Evolutionary conservation across 108 stramenopile species (phyloP), one percentile per base, ranked within the genome.

Genomic region (Skeletonema tropicum): DNA sequence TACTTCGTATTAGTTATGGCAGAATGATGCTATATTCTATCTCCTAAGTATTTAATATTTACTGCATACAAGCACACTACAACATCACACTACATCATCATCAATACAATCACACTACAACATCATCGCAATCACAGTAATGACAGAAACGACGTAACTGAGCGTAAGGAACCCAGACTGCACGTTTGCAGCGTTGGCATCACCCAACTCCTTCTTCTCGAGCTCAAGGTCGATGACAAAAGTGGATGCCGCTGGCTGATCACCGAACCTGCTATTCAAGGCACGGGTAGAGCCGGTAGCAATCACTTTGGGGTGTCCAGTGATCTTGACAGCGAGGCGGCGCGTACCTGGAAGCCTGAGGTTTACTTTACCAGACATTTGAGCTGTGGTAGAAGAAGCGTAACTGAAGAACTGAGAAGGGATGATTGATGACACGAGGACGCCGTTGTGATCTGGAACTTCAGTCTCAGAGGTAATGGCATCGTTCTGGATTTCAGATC

Each of bases 241-340:
- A 21, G 19, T 0, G 23, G n/a, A n/a, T 6, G n/a, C 52, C 52
- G n/a, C 3, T 6, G n/a, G 23, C 52, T 55, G 52, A 1, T 55
- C 52, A 8, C 23, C 7, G 52, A 55, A 23, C 21, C 52, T 55
- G 2, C 10, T 55, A 23, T 8, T 8, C 23, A 55, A 23, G 23
- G 52, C 52, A 55, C 52, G 52, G 52, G 23, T 23, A 7, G 52
- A 55, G 6, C 8, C n/a, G 6, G 52, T 25, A 25, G 52, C 10
- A 10, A 2, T 1, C 17, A 55, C 21, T 7, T 25, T 55, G 52
- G 52, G 5, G 2, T 55, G n/a, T 6, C 5, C 52, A 25, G 52
- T 23, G 21, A 55, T 55, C 52, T 23, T 9, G 10, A 23, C 21
- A 55, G 19, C 76, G 33, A 77, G 61, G 61, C 61, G 61, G 32